phyloP scores from a whole-genome alignment of 73 alveolate species.

The Stentor roeselii region DNA sequence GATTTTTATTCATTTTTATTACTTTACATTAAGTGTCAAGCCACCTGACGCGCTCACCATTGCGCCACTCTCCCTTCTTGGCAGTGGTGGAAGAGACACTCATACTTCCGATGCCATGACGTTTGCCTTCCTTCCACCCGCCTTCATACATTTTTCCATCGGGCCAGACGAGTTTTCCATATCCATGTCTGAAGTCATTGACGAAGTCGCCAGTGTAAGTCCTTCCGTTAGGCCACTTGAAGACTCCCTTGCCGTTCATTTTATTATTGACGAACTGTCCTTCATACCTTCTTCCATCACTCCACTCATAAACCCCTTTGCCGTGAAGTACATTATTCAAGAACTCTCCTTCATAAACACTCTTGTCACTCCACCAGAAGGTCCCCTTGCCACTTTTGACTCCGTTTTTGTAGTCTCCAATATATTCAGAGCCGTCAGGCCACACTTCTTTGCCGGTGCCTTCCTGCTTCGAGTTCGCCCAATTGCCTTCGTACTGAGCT shows the following conservation, averaged over 20 bases:
- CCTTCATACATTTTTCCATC: constrained; percentile 11
- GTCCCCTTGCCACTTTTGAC: constrained; percentile 5
- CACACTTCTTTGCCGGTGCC: constrained; percentile 3
- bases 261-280: background rate
- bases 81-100: too few species aligned
- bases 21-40: too few species aligned
- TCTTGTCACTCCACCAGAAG: background rate
- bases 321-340: background rate
- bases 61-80: too few species aligned
- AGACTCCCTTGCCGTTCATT: constrained; percentile 18
- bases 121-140: background rate
- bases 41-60: too few species aligned
- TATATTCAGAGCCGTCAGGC: constrained; percentile 11
- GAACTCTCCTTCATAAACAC: constrained; percentile 3
- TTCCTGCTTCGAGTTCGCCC: background rate
- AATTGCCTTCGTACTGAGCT: constrained; percentile 16
- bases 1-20: background rate
- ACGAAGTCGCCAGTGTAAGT: constrained; percentile 10
- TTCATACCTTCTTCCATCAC: constrained; percentile 15
- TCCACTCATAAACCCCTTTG: background rate
- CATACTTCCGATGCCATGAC: background rate
- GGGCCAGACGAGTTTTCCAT: background rate
- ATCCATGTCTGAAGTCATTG: background rate
- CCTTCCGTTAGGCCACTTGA: background rate
- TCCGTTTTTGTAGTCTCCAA: constrained; percentile 1